Evolutionary conservation across 2,329 filamentous ascomycete genomes (phyloP).

Genomic region (Cladosporium sp.): DNA sequence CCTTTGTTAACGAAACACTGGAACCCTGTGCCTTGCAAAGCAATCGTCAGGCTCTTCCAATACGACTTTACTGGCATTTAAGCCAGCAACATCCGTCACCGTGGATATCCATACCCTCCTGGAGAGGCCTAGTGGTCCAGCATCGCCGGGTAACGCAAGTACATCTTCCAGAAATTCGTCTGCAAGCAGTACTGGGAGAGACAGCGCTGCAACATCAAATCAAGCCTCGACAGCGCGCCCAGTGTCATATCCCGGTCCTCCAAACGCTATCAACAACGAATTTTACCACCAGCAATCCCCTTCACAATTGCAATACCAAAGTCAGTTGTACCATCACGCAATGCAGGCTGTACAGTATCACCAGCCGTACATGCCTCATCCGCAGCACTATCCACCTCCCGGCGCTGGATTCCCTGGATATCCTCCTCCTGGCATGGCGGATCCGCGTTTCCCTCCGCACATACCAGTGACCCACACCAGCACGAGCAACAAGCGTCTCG

Average conservation of each 20-base stretch:
- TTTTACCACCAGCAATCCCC: constrained; percentile 19
- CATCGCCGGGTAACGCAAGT: constrained; percentile 48
- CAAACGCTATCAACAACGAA: constrained; percentile 14
- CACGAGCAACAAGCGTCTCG: constrained; percentile 36
- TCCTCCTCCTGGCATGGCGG: constrained; percentile 6
- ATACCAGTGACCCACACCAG: constrained; percentile 36
- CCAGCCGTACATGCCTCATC: constrained; percentile 24
- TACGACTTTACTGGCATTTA: constrained; percentile 36
- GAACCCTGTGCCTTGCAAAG: not conserved
- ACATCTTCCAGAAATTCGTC: constrained; percentile 27
- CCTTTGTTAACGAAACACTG: not conserved
- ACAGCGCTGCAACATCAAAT: constrained; percentile 6
- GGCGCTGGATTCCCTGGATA: constrained; percentile 1
- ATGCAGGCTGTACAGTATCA: constrained; percentile 25
- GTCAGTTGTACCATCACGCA: constrained; percentile 23
- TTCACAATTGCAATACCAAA: constrained; percentile 21
- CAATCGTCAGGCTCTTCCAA: not conserved
- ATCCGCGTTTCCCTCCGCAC: constrained; percentile 18
- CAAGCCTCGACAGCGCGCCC: constrained; percentile 20
- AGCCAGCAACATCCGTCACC: constrained; percentile 57
- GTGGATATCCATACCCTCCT: constrained; percentile 94
- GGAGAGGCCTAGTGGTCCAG: constrained; percentile 71
- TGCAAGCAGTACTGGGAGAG: constrained; percentile 9
- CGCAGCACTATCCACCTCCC: constrained; percentile 14
- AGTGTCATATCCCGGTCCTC: not conserved